phyloP scores from a whole-genome alignment of 352 stramenopile genomes.

The Blastocystis hominis region DNA sequence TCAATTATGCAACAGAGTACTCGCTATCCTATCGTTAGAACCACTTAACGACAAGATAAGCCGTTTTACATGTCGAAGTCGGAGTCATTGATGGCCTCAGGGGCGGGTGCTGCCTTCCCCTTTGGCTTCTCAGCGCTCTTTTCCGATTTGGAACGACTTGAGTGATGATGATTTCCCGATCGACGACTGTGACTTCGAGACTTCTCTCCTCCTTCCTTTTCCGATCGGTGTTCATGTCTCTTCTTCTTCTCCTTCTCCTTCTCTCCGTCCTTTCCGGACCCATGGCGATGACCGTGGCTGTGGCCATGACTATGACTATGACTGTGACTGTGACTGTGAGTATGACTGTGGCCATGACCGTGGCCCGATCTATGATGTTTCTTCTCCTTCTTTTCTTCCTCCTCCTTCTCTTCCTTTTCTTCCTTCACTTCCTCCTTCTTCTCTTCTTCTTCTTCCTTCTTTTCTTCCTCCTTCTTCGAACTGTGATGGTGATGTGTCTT shows the following conservation, averaged over 20 bases:
- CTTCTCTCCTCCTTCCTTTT: neutral
- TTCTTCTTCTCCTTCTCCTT: neutral
- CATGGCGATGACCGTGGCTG: neutral
- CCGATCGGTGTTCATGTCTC: neutral
- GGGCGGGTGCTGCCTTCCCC: neutral
- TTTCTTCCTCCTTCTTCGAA: neutral
- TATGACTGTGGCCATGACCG: constrained; percentile 1
- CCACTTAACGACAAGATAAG: constrained; percentile 39
- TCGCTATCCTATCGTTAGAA: constrained; percentile 7
- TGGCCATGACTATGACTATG: neutral
- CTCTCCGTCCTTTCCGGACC: neutral
- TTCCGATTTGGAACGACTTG: neutral
- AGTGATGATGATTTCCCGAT: neutral
- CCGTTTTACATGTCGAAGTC: neutral
- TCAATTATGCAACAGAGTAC: neutral
- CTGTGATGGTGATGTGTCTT: neutral
- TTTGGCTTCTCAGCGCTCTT: neutral
- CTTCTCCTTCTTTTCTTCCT: neutral
- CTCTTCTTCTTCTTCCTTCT: neutral
- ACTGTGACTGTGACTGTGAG: neutral
- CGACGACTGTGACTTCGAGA: neutral
- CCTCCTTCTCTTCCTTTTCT: neutral
- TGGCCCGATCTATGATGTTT: neutral
- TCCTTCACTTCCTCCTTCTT: neutral
- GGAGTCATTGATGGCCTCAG: neutral